These are phyloP conservation scores for Akanthomyces dipterigenus DNA, from an alignment of 2,329 filamentous ascomycete species.

Conservation along the genomic window DNA sequence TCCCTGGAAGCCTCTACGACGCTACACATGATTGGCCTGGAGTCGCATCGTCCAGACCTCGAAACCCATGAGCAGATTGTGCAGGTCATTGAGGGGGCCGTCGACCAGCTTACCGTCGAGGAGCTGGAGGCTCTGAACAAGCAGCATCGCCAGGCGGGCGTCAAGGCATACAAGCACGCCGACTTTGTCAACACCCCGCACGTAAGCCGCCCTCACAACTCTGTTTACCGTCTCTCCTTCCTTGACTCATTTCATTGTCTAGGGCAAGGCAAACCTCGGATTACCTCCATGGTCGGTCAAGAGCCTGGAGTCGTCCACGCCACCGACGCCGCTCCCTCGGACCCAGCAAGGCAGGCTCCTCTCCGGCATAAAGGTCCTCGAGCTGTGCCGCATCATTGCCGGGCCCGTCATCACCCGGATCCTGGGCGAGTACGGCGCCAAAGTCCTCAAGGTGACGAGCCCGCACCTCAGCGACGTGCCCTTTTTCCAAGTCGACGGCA, in stretches of 20 bases:
- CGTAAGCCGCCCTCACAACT: conserved; percentile 19
- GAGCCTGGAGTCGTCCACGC: conserved; percentile 42
- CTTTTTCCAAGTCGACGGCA: conserved; percentile 66
- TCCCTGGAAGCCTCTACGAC: conserved; percentile 66
- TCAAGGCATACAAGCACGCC: conserved; percentile 51
- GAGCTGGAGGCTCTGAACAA: conserved; percentile 55
- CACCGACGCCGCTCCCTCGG: conserved; percentile 33
- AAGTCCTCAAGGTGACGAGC: conserved; percentile 66
- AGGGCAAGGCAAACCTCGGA: conserved; percentile 38
- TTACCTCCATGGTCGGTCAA: conserved; percentile 44
- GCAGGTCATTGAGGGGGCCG: conserved; percentile 50
- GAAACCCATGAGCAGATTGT: conserved; percentile 54
- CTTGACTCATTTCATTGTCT: conserved; percentile 8
- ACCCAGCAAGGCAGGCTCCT: conserved; percentile 27
- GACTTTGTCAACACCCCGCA: conserved; percentile 50
- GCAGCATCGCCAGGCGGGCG: conserved; percentile 51
- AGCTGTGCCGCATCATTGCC: conserved; percentile 69
- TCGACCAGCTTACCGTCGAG: conserved; percentile 44
- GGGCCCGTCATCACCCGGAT: conserved; percentile 66
- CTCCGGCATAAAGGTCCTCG: conserved; percentile 63
- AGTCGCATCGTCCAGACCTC: conserved; percentile 53
- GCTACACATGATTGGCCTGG: conserved; percentile 62
- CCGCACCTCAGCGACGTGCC: conserved; percentile 62
- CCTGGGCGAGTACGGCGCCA: conserved; percentile 68
- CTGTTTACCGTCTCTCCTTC: conserved; percentile 18